Conservation (phyloP, 495 filamentous ascomycete species). For the Penicillium subrubescens region DNA sequence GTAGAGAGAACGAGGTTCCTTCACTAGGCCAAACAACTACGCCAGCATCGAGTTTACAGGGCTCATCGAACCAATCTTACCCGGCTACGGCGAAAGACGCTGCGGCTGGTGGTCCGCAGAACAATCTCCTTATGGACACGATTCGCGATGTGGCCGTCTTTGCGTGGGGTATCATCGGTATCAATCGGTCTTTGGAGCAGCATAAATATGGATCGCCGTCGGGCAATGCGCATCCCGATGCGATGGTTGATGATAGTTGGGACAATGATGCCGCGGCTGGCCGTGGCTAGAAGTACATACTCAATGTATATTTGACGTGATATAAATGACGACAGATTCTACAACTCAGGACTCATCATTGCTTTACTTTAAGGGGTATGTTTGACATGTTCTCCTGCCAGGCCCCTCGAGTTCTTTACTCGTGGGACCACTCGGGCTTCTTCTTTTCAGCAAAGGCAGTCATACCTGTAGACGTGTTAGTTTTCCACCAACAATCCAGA, state of each 20-base stretch:
- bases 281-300: conserved; percentile 7
- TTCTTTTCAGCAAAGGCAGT: conserved; percentile 92
- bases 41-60: conserved; percentile 6
- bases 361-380: not conserved
- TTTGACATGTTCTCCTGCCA: not conserved
- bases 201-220: conserved; percentile 63
- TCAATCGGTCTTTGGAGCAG: conserved; percentile 73
- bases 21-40: conserved; percentile 1
- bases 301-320: conserved; percentile 2
- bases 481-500: not conserved
- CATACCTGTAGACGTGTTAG: conserved; percentile 63
- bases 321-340: conserved; percentile 1
- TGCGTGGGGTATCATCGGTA: conserved; percentile 60
- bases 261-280: conserved; percentile 13
- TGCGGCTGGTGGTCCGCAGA: conserved; percentile 48
- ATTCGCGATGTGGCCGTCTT: conserved; percentile 76
- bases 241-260: conserved; percentile 6
- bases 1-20: conserved; percentile 15
- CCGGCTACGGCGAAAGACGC: conserved; percentile 1
- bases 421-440: conserved; percentile 87
- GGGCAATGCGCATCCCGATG: conserved; percentile 56
- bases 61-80: not conserved
- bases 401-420: conserved; percentile 51
- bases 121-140: conserved; percentile 69
- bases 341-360: conserved; percentile 3